Percentiles rank a stretch among this genome's conserved stretches.
Conservation (phyloP, 371 early-diverging fungal genomes). For the Rhizopus stolonifer region DNA sequence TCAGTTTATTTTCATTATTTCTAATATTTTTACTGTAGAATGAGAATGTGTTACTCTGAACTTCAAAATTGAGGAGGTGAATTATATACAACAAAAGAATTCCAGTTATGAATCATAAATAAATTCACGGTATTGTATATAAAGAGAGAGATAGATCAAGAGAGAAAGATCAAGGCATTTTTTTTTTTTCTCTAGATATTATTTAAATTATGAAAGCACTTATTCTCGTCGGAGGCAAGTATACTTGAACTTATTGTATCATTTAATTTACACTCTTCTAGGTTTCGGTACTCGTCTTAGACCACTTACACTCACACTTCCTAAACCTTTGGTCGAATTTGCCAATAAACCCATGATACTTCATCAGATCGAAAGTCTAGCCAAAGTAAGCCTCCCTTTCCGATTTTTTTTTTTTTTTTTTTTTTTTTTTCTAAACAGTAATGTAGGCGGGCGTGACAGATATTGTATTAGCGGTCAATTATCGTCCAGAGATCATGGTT, state of each 20-base stretch:
- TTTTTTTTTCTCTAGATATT: conserved; percentile 4
- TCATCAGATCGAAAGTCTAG: conserved; percentile 98
- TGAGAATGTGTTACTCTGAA: neutral
- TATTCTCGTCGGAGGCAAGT: conserved; percentile 96
- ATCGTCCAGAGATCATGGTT: conserved; percentile 96
- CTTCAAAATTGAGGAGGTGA: neutral
- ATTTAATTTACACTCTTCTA: no score
- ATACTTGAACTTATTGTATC: no score
- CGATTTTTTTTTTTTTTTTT: no score
- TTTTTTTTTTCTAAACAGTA: no score
- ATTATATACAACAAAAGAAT: conserved; percentile 7
- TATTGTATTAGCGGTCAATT: conserved; percentile 98
- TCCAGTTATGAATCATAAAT: conserved; percentile 3
- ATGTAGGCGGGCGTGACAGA: conserved; percentile 93
- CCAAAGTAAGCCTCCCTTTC: conserved; percentile 87
- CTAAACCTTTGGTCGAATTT: conserved; percentile 99
- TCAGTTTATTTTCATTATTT: no score
- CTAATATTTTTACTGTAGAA: no score
- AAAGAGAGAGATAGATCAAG: no score
- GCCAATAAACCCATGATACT: conserved; percentile 99
- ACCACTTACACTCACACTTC: conserved; percentile 96
- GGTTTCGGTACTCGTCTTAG: conserved; percentile 98
- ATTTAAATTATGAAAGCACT: conserved; percentile 88
- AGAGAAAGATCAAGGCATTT: no score
- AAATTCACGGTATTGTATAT: neutral